Percentiles rank a stretch among this genome's conserved stretches.
phyloP scores from a whole-genome alignment of 495 filamentous ascomycete species.

The Pyrenula massariospora region DNA sequence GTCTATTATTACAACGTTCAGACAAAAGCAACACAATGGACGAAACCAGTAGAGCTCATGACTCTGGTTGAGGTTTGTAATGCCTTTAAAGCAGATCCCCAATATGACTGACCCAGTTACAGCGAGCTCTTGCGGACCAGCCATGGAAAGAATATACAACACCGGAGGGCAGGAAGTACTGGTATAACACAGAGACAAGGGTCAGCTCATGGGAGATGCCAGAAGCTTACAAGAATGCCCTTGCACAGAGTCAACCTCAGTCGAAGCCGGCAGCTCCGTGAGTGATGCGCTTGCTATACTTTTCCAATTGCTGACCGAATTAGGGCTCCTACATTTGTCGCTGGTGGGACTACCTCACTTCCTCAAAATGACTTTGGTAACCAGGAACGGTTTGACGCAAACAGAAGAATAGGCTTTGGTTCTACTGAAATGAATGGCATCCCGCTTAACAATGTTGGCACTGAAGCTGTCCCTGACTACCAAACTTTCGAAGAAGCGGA shows the following conservation, averaged over 20 bases:
- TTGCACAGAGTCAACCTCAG: conserved; percentile 42
- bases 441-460: conserved; percentile 46
- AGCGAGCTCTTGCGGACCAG: conserved; percentile 72
- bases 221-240: conserved; percentile 62
- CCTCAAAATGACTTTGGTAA: conserved; percentile 39
- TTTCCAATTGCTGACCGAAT: conserved; percentile 13
- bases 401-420: conserved; percentile 58
- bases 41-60: conserved; percentile 85
- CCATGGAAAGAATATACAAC: conserved; percentile 91
- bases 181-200: conserved; percentile 84
- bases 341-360: conserved; percentile 47
- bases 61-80: conserved; percentile 67
- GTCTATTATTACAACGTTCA: conserved; percentile 87
- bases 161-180: conserved; percentile 81
- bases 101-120: conserved; percentile 1
- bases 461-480: conserved; percentile 66
- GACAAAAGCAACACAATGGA: conserved; percentile 88
- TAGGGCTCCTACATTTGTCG: conserved; percentile 58
- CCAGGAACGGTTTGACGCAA: conserved; percentile 46
- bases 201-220: conserved; percentile 94
- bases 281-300: conserved; percentile 18
- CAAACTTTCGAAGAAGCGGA: conserved; percentile 82
- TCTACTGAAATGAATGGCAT: conserved; percentile 39
- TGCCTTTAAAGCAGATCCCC: background rate
- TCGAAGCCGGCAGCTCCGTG: conserved; percentile 46